Evolutionary conservation across 2,329 filamentous ascomycete species (phyloP), one percentile per base, ranked within the genome.

Genomic region (Colletotrichum sansevieriae): DNA sequence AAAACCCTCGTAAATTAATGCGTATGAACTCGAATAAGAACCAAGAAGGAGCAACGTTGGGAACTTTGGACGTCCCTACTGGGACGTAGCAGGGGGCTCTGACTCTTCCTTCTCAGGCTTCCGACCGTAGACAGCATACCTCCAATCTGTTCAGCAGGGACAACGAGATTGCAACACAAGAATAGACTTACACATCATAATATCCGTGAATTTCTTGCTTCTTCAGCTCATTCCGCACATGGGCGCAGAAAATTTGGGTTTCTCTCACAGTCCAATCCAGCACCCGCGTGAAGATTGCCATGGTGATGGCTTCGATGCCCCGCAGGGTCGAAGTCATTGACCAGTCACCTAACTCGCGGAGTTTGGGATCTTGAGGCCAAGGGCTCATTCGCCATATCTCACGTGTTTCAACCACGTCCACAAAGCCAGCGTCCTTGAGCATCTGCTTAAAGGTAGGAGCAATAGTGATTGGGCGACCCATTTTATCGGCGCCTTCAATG

Each of bases 381-480:
- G 74, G 73, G 5, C 76, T 76, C 6, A 79, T 44, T 3, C 78
- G 78, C 29, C 73, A 68, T 58, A 73, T 75, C 41, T 73, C 73
- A 7, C 70, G 71, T 3, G 71, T 70, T 54, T 77, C 74, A 1
- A 71, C 71, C 0, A 79, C 63, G 49, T 78, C 77, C 2, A 74
- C 72, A 41, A 75, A 81, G 0, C 76, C 79, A 9, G 55, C 59
- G 2, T 61, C 55, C 11, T 59, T 13, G 9, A 66, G 25, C 51
- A 58, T 20, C 5, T 7, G 71, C 68, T 64, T 59, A 82, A 64
- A 64, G 8, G 80, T 65, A 0, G 79, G 80, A 12, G 73, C 78
- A 55, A 85, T 83, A 47, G 84, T 81, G 52, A 78, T 82, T n/a
- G 73, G 74, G 0, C 78, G 73, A 1, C 76, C 75, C 7, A 81